Evolutionary conservation across 257 asterid species (phyloP).

Genomic region (Nemophila menziesii): DNA sequence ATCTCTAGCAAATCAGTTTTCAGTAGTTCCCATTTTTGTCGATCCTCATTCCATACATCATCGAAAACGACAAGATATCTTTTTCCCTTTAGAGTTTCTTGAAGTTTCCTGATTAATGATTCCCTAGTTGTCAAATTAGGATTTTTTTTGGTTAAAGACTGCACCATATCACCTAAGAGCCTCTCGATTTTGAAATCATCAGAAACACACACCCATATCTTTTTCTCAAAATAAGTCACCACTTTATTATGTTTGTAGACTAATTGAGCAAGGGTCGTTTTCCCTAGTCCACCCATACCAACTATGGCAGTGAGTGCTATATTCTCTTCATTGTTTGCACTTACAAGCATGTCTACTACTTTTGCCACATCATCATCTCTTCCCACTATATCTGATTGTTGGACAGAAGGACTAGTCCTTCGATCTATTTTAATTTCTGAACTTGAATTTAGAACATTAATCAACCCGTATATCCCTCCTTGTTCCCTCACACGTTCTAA

Average conservation of each 20-base stretch:
- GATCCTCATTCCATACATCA: conserved; percentile 13
- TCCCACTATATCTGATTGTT: conserved; percentile 3
- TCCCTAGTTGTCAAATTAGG: neutral
- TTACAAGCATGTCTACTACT: conserved; percentile 5
- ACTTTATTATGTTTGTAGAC: conserved; percentile 7
- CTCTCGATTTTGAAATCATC: conserved; percentile 6
- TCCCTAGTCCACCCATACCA: conserved; percentile 10
- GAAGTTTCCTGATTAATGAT: conserved; percentile 6
- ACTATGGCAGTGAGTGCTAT: conserved; percentile 9
- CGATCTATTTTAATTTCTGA: neutral
- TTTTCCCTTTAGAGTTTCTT: neutral
- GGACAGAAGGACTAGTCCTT: neutral
- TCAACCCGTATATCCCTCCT: neutral
- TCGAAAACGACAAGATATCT: conserved; percentile 14
- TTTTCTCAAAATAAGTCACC: neutral
- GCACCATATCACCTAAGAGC: conserved; percentile 10
- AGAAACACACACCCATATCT: conserved; percentile 9
- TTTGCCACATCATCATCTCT: conserved; percentile 8
- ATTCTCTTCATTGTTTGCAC: conserved; percentile 1
- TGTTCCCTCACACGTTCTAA: neutral
- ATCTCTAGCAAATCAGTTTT: conserved; percentile 1
- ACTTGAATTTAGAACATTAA: neutral
- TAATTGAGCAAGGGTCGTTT: conserved; percentile 10
- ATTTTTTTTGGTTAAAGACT: neutral
- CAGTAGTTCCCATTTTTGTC: conserved; percentile 7